Base-by-base conservation (phyloP, 2,329 filamentous ascomycete genomes). In the Scedosporium minutisporum region DNA sequence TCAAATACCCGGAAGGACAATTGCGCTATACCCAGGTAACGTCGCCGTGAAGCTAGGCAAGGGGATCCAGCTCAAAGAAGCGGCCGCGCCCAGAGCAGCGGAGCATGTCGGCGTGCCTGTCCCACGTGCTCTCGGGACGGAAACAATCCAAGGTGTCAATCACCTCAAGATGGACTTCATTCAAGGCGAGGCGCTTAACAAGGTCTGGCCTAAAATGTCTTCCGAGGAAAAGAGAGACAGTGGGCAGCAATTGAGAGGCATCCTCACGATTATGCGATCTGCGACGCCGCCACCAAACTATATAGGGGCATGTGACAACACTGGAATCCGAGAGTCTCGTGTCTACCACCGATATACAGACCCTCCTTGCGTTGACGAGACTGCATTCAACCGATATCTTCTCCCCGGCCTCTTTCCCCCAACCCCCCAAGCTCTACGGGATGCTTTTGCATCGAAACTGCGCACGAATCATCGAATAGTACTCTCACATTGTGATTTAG, bases 401-500 rank as follows among this genome's bases (percentile, higher is more conserved):
- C 18, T 69, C 21, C 65, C 64, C 0, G 27, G 58, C 3, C 63
- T 72, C 2, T 63, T 59, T 21, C 14, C 63, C 3, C 18, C 63
- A 0, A 67, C 53, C 3, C 70, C 71, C 2, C 29, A 64, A 5
- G 57, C 64, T 0, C n/a, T 73, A 3, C 64, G 63, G 1, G 60
- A 51, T 14, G 66, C 71, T 0, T 69, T 73, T 62, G 46, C 66
- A 16, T 55, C 53, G 2, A 67, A 67, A n/a, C 60, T 71, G 16
- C 60, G 63, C 27, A 69, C 67, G 0, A 41, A 68, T 18, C 70
- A 75, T 65, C 66, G 66, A n/a, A 68, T 75, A 38, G 73, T 78
- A 1, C 78, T 84, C 64, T 80, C 80, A 1, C 80, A 84, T 70
- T 76, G 76, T 3, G 81, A 85, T 67, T 71, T 85, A 10, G 72